Evolutionary conservation across 225 moss, liverwort and hornwort species (phyloP).

Genomic region (Straminergon stramineum): DNA sequence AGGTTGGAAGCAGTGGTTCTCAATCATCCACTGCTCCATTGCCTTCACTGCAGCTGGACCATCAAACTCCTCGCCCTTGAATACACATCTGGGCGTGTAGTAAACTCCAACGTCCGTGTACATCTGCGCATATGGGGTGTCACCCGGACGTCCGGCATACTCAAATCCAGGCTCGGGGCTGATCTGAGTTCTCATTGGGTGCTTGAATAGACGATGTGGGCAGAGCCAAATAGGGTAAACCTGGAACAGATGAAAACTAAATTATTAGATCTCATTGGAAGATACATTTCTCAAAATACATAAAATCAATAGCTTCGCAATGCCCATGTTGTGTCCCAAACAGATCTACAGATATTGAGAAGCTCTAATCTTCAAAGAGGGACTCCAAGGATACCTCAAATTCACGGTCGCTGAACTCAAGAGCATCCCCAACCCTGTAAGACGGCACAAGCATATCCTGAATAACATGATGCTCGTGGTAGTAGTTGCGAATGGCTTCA

Average conservation of each 20-base stretch:
- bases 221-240: constrained; percentile 94
- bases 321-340: not conserved
- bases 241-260: constrained; percentile 17
- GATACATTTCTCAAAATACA: not conserved
- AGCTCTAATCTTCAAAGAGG: not conserved
- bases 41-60: constrained; percentile 66
- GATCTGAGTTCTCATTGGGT: constrained; percentile 81
- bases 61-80: constrained; percentile 85
- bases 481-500: constrained; percentile 93
- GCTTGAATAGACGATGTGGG: constrained; percentile 89
- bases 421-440: constrained; percentile 73
- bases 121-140: constrained; percentile 89
- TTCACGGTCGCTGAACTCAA: constrained; percentile 79
- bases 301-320: not conserved
- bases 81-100: constrained; percentile 80
- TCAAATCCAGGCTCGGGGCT: constrained; percentile 78
- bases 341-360: not conserved
- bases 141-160: constrained; percentile 49
- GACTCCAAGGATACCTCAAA: constrained; percentile 58
- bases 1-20: constrained; percentile 70
- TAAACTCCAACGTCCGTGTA: constrained; percentile 91
- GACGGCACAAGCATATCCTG: constrained; percentile 95
- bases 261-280: not conserved
- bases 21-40: constrained; percentile 88
- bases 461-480: constrained; percentile 96